Conservation (phyloP, 1,139 yeast genomes). For the Suhomyces chickasaworum region DNA sequence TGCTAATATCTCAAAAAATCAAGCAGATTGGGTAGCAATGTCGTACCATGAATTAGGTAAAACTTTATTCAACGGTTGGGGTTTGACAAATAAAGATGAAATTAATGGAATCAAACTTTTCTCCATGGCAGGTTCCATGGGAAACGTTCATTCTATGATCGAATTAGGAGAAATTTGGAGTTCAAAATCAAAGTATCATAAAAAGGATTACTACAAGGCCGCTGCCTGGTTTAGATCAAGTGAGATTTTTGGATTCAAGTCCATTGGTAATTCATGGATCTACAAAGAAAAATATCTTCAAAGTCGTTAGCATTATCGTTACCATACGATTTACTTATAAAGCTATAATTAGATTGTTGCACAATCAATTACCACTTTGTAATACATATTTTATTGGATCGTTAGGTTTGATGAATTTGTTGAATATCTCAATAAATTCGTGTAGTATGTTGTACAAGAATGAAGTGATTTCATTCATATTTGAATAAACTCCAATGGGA, state of each 20-base stretch:
- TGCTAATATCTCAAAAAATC: constrained; percentile 28
- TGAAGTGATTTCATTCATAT: constrained; percentile 36
- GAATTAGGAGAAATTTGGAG: constrained; percentile 74
- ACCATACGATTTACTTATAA: neutral
- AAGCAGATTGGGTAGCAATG: constrained; percentile 33
- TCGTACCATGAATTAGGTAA: constrained; percentile 62
- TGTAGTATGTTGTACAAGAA: constrained; percentile 32
- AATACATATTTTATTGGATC: constrained; percentile 18
- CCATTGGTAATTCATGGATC: constrained; percentile 78
- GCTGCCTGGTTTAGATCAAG: constrained; percentile 74
- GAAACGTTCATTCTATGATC: constrained; percentile 69
- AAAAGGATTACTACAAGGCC: constrained; percentile 63
- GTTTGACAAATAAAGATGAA: constrained; percentile 56
- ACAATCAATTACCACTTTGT: constrained; percentile 15
- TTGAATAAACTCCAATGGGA: constrained; percentile 43
- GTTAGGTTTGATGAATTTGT: constrained; percentile 20
- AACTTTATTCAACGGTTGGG: constrained; percentile 61
- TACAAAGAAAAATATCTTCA: constrained; percentile 63
- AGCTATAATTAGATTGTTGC: neutral
- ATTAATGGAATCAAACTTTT: constrained; percentile 58
- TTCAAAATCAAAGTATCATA: constrained; percentile 53
- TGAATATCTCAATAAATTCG: constrained; percentile 36
- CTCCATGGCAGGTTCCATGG: constrained; percentile 69
- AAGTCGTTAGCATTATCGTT: constrained; percentile 1
- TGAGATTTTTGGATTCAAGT: constrained; percentile 62